Base-by-base conservation (phyloP, 805 yeast species). In the Candida peoriensis region DNA sequence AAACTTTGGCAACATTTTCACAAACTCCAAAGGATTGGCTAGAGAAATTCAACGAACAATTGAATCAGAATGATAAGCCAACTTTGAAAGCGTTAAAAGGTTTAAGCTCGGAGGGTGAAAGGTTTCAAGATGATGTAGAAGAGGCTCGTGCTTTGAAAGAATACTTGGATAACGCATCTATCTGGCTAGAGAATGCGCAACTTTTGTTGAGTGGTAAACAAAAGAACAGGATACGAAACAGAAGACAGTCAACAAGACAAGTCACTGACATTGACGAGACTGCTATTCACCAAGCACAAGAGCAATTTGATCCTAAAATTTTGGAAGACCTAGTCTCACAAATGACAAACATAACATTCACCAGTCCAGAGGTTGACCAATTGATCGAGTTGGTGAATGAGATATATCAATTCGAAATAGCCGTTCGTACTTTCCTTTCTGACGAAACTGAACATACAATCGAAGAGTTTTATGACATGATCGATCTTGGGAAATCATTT, bases 361-460 rank as follows among this genome's bases (percentile, higher is more conserved):
- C 66, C 4, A 61, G 75, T 13, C 69, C 76, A 0, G 93, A 83
- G 48, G 64, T 78, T 44, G 79, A 72, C 14, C 81, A 74, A 46
- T 54, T 83, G 10, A 39, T 68, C 4, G 81, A 74, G 41, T 66
- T 77, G 30, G 66, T 70, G 5, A 56, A 48, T 20, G 81, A 75
- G 42, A 66, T 82, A 27, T 63, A 63, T 31, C 64, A 64, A 32
- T 81, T 69, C 52, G 76, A 72, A 38, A 54, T 59, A 19, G 64
- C 70, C 11, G 75, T 74, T 21, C 51, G 69, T 8, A 41, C 53
- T 3, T 56, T 73, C 13, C 47, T 74, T 3, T n/a, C 26, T 3
- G 54, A 50, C 6, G 55, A 52, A 16, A 46, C 39, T 9, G 20
- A 25, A 11, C 64, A 61, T 15, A 26, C 49, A 0, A 34, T 63